Evolutionary conservation across 306 rosid genomes (phyloP).

Genomic region (Gastrolobium bilobum): DNA sequence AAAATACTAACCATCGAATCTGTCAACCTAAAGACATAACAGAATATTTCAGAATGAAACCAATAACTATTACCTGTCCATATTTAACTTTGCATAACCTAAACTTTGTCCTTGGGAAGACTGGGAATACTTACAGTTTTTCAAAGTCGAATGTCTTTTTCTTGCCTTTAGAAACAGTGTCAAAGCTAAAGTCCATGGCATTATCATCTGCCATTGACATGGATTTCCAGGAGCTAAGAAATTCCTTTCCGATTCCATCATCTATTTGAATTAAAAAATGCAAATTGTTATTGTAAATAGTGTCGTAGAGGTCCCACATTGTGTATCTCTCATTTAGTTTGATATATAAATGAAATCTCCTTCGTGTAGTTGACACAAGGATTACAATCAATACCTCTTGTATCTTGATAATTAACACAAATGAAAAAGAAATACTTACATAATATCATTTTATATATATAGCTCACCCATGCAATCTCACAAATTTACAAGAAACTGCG

Average conservation of each 20-base stretch:
- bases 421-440: constrained; percentile 1
- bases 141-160: constrained; percentile 79
- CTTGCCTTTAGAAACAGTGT: constrained; percentile 65
- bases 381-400: too few species aligned
- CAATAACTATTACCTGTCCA: constrained; percentile 6
- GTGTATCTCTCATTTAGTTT: too few species aligned
- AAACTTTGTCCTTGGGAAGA: constrained; percentile 26
- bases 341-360: too few species aligned
- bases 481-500: constrained; percentile 34
- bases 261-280: constrained; percentile 60
- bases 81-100: constrained; percentile 38
- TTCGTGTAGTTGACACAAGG: too few species aligned
- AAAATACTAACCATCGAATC: constrained; percentile 27
- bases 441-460: neutral
- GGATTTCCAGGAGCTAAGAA: constrained; percentile 92
- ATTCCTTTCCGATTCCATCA: constrained; percentile 76
- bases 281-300: too few species aligned
- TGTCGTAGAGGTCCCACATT: too few species aligned
- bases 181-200: constrained; percentile 76
- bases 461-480: constrained; percentile 33
- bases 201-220: constrained; percentile 81
- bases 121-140: constrained; percentile 68
- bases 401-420: too few species aligned
- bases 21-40: neutral
- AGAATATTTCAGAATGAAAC: constrained; percentile 40